phyloP scores from a whole-genome alignment of 2,329 filamentous ascomycete species.

The Alternaria hordeiaustralica region DNA sequence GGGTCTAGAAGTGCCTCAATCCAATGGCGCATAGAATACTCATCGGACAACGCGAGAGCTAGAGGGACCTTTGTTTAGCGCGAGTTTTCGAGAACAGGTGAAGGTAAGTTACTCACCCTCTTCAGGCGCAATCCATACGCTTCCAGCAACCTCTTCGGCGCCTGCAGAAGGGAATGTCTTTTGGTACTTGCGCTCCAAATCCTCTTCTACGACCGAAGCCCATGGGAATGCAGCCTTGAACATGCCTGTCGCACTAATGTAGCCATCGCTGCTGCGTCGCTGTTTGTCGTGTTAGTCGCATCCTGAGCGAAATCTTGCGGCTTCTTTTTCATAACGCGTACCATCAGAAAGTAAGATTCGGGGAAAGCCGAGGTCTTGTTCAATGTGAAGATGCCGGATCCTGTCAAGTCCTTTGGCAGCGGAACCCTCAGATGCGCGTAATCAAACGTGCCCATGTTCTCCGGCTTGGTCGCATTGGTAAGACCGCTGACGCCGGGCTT shows the following conservation, averaged over 20 bases:
- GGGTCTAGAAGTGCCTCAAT: conserved; percentile 91
- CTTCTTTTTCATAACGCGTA: conserved; percentile 49
- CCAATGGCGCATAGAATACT: conserved; percentile 87
- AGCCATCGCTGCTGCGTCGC: conserved; percentile 85
- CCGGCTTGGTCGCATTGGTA: conserved; percentile 73
- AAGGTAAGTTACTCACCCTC: conserved; percentile 57
- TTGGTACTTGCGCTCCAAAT: conserved; percentile 80
- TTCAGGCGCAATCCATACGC: conserved; percentile 90
- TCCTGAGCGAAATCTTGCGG: conserved; percentile 13
- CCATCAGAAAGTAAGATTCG: conserved; percentile 95
- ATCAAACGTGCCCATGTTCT: conserved; percentile 84
- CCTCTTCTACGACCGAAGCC: conserved; percentile 74
- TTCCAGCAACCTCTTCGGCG: conserved; percentile 90
- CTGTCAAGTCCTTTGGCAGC: conserved; percentile 84
- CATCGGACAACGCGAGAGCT: conserved; percentile 82
- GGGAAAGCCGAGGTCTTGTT: conserved; percentile 68
- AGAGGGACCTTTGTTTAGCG: conserved; percentile 45
- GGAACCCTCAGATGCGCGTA: conserved; percentile 95
- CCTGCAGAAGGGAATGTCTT: conserved; percentile 83
- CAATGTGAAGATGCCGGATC: conserved; percentile 87
- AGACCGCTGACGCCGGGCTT: conserved; percentile 78
- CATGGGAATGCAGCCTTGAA: conserved; percentile 90
- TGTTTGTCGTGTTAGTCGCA: conserved; percentile 44
- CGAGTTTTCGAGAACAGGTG: not conserved
- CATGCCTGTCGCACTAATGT: conserved; percentile 86